Conservation (phyloP, 441 rosid genomes). For the Arabidopsis lyrata region DNA sequence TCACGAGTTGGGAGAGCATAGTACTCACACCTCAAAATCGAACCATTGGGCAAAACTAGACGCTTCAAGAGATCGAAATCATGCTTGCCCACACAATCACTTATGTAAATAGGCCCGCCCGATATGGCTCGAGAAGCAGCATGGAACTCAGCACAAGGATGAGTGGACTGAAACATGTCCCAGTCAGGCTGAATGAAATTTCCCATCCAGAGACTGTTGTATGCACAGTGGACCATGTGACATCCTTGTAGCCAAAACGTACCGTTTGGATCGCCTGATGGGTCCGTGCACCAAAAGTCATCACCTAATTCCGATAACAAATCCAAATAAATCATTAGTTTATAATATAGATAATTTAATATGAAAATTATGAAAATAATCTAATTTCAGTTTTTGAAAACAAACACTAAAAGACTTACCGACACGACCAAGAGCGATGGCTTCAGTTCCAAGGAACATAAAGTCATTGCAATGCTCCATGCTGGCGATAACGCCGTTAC, state of each 20-base stretch:
- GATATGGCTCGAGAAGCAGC: conserved; percentile 90
- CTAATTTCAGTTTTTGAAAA: not conserved
- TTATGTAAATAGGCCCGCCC: conserved; percentile 78
- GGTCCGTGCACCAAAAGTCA: conserved; percentile 97
- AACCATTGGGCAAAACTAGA: conserved; percentile 71
- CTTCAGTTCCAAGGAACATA: conserved; percentile 93
- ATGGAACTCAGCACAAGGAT: conserved; percentile 86
- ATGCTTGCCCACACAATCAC: conserved; percentile 79
- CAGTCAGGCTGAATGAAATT: conserved; percentile 93
- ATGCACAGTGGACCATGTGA: conserved; percentile 97
- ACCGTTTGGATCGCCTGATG: conserved; percentile 92
- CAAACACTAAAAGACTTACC: conserved; percentile 52
- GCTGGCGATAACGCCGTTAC: conserved; percentile 95
- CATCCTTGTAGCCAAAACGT: conserved; percentile 97
- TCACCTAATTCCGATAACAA: conserved; percentile 57
- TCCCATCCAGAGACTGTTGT: conserved; percentile 98
- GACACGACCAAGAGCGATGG: conserved; percentile 90
- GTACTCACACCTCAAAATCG: conserved; percentile 70
- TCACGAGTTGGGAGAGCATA: conserved; percentile 87
- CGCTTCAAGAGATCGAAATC: conserved; percentile 67
- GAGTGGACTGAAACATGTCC: conserved; percentile 96
- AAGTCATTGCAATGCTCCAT: conserved; percentile 98
- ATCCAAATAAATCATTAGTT: not conserved
- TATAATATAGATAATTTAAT: not conserved
- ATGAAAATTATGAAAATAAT: conserved; percentile 6